These are phyloP conservation scores for Inonotus obliquus DNA, from an alignment of 1,284 basidiomycete genomes.

Conservation along the genomic window DNA sequence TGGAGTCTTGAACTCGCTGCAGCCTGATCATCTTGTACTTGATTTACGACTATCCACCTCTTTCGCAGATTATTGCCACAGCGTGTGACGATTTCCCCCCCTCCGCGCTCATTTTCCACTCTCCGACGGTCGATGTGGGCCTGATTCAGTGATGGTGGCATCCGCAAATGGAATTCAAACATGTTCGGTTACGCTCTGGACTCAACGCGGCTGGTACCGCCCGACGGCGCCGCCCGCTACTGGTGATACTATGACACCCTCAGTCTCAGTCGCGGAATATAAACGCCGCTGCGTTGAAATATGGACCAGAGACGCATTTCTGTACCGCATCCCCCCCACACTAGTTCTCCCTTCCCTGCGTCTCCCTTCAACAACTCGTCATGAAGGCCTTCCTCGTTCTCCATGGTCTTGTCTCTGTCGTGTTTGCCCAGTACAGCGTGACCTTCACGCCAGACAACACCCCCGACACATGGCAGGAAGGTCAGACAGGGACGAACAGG, in stretches of 20 bases:
- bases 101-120: neutral
- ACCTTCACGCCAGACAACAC: slow-evolving; percentile 43
- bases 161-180: neutral
- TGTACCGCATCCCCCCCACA: neutral
- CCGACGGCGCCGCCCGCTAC: neutral
- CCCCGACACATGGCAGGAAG: slow-evolving; percentile 49
- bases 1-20: too few species aligned
- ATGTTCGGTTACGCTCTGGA: neutral
- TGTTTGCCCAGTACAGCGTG: slow-evolving; percentile 32
- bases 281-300: slow-evolving; percentile 1
- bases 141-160: neutral
- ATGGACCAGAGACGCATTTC: neutral
- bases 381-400: slow-evolving; percentile 13
- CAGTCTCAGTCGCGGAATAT: neutral
- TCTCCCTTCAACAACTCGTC: neutral
- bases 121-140: neutral
- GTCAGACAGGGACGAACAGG: slow-evolving; percentile 60
- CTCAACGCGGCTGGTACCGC: neutral
- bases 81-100: too few species aligned
- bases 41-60: too few species aligned
- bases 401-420: slow-evolving; percentile 3
- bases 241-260: too few species aligned
- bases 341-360: neutral
- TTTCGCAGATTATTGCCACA: too few species aligned
- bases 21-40: too few species aligned